These are phyloP conservation scores for Peterozyma xylosa DNA, from an alignment of 805 yeast species.

Conservation along the genomic window DNA sequence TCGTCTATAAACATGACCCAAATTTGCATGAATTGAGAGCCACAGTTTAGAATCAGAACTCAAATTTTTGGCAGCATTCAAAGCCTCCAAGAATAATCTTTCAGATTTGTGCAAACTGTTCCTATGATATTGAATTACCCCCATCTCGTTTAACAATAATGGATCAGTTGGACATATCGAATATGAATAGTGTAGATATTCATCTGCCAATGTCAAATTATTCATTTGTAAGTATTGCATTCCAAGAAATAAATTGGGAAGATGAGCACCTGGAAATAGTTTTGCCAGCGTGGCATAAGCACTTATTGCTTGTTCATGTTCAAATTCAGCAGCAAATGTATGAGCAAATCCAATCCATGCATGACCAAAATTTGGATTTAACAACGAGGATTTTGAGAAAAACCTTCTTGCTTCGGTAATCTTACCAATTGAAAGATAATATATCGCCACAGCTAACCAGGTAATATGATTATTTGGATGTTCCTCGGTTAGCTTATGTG, in stretches of 20 bases:
- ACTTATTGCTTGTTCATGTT: constrained; percentile 95
- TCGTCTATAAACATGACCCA: constrained; percentile 83
- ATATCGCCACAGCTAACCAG: constrained; percentile 90
- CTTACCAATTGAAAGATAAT: constrained; percentile 69
- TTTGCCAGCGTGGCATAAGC: constrained; percentile 96
- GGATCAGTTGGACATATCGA: constrained; percentile 84
- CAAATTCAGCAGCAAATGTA: constrained; percentile 97
- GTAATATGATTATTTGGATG: constrained; percentile 79
- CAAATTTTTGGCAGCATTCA: constrained; percentile 57
- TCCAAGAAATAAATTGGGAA: constrained; percentile 85
- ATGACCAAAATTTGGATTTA: constrained; percentile 85
- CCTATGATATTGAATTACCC: constrained; percentile 82
- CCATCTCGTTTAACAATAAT: constrained; percentile 80
- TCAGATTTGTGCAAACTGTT: constrained; percentile 64
- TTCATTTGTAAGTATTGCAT: constrained; percentile 93
- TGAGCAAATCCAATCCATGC: constrained; percentile 99
- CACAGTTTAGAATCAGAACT: constrained; percentile 79
- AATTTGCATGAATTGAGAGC: constrained; percentile 76
- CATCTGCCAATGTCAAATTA: constrained; percentile 76
- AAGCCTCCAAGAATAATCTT: constrained; percentile 59
- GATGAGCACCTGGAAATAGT: constrained; percentile 82
- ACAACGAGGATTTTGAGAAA: constrained; percentile 81
- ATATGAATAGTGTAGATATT: constrained; percentile 69
- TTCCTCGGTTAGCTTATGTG: constrained; percentile 80
- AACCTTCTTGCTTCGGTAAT: constrained; percentile 78